Percentiles rank a stretch among this genome's conserved stretches.
Evolutionary conservation across 352 stramenopile genomes (phyloP).

Genomic region (Detonula confervacea): DNA sequence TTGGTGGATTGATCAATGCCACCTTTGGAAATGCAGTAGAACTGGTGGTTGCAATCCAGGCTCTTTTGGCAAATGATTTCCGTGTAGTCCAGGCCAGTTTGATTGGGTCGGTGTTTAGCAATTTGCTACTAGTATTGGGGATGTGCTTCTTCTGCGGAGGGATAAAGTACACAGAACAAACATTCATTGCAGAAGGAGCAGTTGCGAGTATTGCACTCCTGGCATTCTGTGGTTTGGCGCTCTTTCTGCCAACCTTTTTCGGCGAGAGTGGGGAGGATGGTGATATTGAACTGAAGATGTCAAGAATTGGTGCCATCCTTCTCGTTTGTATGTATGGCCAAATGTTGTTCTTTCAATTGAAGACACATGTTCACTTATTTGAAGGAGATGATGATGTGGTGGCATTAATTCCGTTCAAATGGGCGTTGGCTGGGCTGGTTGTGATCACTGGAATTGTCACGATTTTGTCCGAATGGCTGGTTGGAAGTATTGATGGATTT

Average conservation of each 20-base stretch:
- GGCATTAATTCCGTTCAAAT: slow-evolving; percentile 48
- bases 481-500: slow-evolving; percentile 88
- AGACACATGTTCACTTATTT: slow-evolving; percentile 93
- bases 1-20: slow-evolving; percentile 96
- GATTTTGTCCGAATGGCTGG: slow-evolving; percentile 94
- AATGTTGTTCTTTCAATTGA: slow-evolving; percentile 94
- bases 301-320: slow-evolving; percentile 84
- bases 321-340: slow-evolving; percentile 91
- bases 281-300: slow-evolving; percentile 57
- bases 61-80: slow-evolving; percentile 87
- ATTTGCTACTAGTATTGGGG: slow-evolving; percentile 95
- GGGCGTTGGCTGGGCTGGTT: slow-evolving; percentile 85
- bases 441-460: slow-evolving; percentile 90
- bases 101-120: slow-evolving; percentile 96
- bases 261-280: slow-evolving; percentile 75
- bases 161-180: slow-evolving; percentile 79
- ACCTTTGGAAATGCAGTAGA: slow-evolving; percentile 98
- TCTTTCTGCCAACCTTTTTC: slow-evolving; percentile 91
- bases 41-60: slow-evolving; percentile 96
- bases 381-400: slow-evolving; percentile 75
- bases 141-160: slow-evolving; percentile 96
- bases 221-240: slow-evolving; percentile 91
- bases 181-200: slow-evolving; percentile 92
- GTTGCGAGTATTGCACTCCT: slow-evolving; percentile 94
- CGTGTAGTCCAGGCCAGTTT: slow-evolving; percentile 91